A percentile compares a stretch with the other conserved stretches of the same genome.
Evolutionary conservation across 2,329 filamentous ascomycete genomes (phyloP).

Genomic region (Trichoderma sp.): DNA sequence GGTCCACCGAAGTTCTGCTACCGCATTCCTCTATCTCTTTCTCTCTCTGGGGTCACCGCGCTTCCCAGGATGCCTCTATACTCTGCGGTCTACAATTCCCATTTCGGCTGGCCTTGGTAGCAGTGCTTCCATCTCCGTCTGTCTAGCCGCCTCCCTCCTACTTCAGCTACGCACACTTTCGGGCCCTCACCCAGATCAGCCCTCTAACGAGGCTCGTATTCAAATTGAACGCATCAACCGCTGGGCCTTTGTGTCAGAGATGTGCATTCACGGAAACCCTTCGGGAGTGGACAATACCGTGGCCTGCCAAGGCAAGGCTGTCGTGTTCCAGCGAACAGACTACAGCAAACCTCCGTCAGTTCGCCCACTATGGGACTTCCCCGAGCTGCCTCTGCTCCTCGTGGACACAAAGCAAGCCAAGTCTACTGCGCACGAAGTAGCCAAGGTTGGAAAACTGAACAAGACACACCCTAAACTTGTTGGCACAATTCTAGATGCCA

Average conservation of each 20-base stretch:
- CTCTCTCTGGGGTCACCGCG: constrained; percentile 77
- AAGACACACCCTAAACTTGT: constrained; percentile 72
- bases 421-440: constrained; percentile 81
- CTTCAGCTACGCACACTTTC: constrained; percentile 84
- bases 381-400: constrained; percentile 83
- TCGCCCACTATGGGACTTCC: constrained; percentile 77
- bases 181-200: constrained; percentile 89
- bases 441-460: constrained; percentile 74
- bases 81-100: constrained; percentile 87
- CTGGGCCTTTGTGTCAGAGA: constrained; percentile 95
- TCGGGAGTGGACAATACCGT: constrained; percentile 98
- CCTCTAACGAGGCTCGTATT: constrained; percentile 76
- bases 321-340: constrained; percentile 80
- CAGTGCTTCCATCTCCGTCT: constrained; percentile 92
- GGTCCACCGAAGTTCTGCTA: constrained; percentile 77
- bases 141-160: constrained; percentile 77
- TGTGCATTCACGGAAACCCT: constrained; percentile 96
- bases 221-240: constrained; percentile 95
- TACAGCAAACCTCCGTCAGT: constrained; percentile 75
- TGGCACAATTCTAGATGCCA: constrained; percentile 76
- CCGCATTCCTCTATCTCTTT: constrained; percentile 89
- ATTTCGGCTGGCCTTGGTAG: constrained; percentile 89
- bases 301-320: constrained; percentile 86
- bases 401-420: constrained; percentile 87
- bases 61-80: constrained; percentile 81